Evolutionary conservation across 768 basidiomycete species (phyloP), one percentile per base, ranked within the genome.

Genomic region (Termitomyces sp.): DNA sequence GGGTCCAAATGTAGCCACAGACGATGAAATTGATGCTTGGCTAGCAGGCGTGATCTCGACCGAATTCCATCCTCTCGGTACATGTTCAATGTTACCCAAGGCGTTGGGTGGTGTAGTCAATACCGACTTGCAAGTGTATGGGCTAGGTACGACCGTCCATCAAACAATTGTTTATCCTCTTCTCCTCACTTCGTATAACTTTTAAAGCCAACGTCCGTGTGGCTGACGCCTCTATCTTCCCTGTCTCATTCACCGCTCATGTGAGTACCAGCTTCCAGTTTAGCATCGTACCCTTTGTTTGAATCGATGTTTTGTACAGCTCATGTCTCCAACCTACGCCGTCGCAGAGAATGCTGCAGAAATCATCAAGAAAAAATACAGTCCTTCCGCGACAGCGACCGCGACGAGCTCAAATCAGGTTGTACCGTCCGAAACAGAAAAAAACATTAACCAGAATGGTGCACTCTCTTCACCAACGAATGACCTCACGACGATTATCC

Each of bases 1-100:
- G 0, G 85, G 85, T 2, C 60, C 78, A 0, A 59, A 61, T 5
- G 80, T 87, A 18, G 65, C 70, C 24, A 79, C 78, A 5, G 87
- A 90, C 62, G 79, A 70, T 18, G 71, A 86, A 29, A 81, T 81
- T 72, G 81, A 86, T 39, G 65, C 67, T 6, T 88, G 80, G 79
- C 60, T 86, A 29, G 68, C 70, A 29, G 68, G 66, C 16, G 61
- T 67, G 6, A 74, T 76, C 16, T 70, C 74, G 7, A 84, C 82
- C 9, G 82, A 86, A 71, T 84, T 72, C 71, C 88, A 90, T 67
- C 86, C 86, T 4, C 72, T 75, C 33, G 77, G 76, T 28, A 78
- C 84, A 5, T 81, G 78, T 65, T 73, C 82, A 8, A 86, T 87
- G 83, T 68, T 85, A 47, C 83, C 84, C 2, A 70, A 70, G 57